phyloP scores from a whole-genome alignment of 1,139 yeast species.

The Hemisphaericaspora xylofermentans region DNA sequence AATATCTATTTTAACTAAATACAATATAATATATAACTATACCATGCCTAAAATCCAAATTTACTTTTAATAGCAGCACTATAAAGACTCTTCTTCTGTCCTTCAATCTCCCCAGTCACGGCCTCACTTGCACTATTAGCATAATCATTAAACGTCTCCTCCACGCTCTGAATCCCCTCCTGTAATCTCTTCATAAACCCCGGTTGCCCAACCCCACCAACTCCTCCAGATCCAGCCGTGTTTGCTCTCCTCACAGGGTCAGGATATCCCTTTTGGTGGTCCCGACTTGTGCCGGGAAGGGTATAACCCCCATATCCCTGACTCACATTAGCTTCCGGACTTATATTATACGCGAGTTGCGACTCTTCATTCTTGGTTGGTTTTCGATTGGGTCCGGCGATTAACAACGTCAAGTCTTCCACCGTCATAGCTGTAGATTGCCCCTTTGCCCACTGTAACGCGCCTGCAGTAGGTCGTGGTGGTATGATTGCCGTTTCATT shows the following conservation, averaged over 20 bases:
- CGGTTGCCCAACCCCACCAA: slow-evolving; percentile 25
- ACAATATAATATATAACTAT: no score
- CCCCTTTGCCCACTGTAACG: slow-evolving; percentile 88
- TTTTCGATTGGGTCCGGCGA: slow-evolving; percentile 62
- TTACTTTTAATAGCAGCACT: slow-evolving; percentile 53
- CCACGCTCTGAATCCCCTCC: slow-evolving; percentile 52
- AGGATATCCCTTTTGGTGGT: slow-evolving; percentile 42
- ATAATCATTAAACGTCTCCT: slow-evolving; percentile 56
- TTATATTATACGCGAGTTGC: slow-evolving; percentile 53
- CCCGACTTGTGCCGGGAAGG: slow-evolving; percentile 13
- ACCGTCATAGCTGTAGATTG: slow-evolving; percentile 53
- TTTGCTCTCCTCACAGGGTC: slow-evolving; percentile 48
- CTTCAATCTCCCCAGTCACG: slow-evolving; percentile 52
- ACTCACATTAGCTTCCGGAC: slow-evolving; percentile 47
- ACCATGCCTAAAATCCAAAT: slow-evolving; percentile 43
- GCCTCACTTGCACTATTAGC: slow-evolving; percentile 56
- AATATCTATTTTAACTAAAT: no score
- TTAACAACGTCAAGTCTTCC: slow-evolving; percentile 56
- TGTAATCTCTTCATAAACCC: slow-evolving; percentile 52
- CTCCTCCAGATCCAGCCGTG: slow-evolving; percentile 15
- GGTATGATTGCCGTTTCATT: slow-evolving; percentile 65
- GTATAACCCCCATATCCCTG: slow-evolving; percentile 31
- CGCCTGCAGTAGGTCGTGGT: slow-evolving; percentile 74
- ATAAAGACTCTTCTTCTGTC: slow-evolving; percentile 50
- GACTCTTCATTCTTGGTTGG: slow-evolving; percentile 56